phyloP scores from a whole-genome alignment of 371 early-diverging fungal species.

The Mucor piriformis region DNA sequence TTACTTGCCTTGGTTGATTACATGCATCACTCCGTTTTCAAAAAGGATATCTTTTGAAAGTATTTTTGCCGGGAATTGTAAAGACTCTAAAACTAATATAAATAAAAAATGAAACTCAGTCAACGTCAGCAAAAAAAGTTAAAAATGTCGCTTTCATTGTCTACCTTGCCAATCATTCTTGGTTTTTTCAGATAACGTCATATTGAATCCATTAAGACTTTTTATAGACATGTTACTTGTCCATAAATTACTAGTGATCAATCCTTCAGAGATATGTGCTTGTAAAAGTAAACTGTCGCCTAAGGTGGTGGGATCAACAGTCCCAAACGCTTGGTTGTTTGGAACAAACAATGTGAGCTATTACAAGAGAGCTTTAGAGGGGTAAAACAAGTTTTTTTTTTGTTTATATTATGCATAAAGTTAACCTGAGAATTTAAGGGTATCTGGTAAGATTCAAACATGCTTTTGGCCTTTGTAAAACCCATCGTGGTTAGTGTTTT shows the following conservation, averaged over 20 bases:
- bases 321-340: constrained; percentile 29
- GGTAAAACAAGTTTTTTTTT: too few relatives aligned
- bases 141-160: too few relatives aligned
- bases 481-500: constrained; percentile 2
- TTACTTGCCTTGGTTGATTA: constrained; percentile 36
- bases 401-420: neutral
- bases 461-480: constrained; percentile 11
- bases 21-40: constrained; percentile 45
- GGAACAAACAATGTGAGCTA: constrained; percentile 42
- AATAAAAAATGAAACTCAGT: too few relatives aligned
- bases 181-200: too few relatives aligned
- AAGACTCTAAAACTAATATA: neutral
- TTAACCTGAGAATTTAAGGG: neutral
- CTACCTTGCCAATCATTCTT: neutral
- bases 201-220: neutral
- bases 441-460: constrained; percentile 1
- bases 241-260: neutral
- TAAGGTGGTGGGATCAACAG: constrained; percentile 7
- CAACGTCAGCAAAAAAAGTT: too few relatives aligned
- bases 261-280: neutral
- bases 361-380: neutral
- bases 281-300: constrained; percentile 1
- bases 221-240: neutral
- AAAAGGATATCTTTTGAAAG: constrained; percentile 34
- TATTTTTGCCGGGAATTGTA: constrained; percentile 33